phyloP scores from a whole-genome alignment of 345 rosid species.

The Rhodomyrtus tomentosa region DNA sequence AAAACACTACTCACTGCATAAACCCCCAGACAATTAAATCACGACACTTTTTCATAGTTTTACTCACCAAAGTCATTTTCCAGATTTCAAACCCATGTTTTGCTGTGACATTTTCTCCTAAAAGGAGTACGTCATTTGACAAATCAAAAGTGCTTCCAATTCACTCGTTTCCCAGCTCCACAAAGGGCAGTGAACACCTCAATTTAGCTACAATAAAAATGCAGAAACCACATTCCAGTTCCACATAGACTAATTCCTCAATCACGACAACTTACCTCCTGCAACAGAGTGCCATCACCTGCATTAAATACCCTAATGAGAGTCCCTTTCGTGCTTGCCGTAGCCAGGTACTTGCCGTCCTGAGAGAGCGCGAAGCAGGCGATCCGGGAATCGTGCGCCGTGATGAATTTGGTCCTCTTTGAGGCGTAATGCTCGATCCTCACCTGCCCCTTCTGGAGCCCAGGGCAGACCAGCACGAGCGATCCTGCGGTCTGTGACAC shows the following conservation, averaged over 20 bases:
- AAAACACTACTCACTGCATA: neutral
- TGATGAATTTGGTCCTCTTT: slow-evolving; percentile 74
- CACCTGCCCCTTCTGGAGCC: slow-evolving; percentile 87
- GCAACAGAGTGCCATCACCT: slow-evolving; percentile 61
- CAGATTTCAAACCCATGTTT: neutral
- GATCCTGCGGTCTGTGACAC: slow-evolving; percentile 77
- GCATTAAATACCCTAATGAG: slow-evolving; percentile 71
- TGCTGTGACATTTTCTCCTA: neutral
- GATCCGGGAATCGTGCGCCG: slow-evolving; percentile 95
- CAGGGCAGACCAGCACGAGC: slow-evolving; percentile 74
- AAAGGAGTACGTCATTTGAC: neutral
- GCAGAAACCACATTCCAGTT: neutral
- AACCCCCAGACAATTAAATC: neutral
- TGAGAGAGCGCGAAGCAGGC: slow-evolving; percentile 77
- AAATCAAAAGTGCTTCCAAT: neutral
- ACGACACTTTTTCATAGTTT: neutral
- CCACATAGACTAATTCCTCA: neutral
- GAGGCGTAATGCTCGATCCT: slow-evolving; percentile 82
- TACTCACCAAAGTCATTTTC: neutral
- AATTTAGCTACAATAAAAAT: neutral
- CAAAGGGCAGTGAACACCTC: neutral
- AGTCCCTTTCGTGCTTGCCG: slow-evolving; percentile 87
- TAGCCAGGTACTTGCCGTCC: slow-evolving; percentile 82
- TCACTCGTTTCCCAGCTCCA: neutral
- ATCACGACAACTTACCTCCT: slow-evolving; percentile 41